phyloP scores from a whole-genome alignment of 2,329 filamentous ascomycete species.

The Hirsutella rhossiliensis region DNA sequence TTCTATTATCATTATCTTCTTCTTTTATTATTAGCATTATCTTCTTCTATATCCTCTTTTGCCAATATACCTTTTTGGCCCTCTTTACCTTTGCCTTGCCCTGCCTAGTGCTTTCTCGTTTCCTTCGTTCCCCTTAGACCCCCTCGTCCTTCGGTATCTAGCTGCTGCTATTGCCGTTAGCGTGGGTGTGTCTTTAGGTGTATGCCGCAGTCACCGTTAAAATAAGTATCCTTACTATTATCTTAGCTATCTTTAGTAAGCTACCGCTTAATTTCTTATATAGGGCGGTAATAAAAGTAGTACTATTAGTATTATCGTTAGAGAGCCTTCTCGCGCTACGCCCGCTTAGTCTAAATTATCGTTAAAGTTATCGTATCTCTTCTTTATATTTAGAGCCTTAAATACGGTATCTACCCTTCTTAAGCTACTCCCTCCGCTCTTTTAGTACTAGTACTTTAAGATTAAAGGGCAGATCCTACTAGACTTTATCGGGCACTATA shows the following conservation, averaged over 20 bases:
- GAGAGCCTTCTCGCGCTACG: conserved; percentile 6
- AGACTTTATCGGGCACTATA: conserved; percentile 15
- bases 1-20: too few species aligned
- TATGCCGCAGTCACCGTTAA: too few species aligned
- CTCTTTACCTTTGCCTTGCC: too few species aligned
- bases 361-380: conserved; percentile 10
- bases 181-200: too few species aligned
- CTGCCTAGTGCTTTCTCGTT: too few species aligned
- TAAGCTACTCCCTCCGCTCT: conserved; percentile 7
- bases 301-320: conserved; percentile 9
- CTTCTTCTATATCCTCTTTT: too few species aligned
- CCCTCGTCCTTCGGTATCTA: too few species aligned
- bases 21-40: too few species aligned
- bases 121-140: too few species aligned
- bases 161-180: too few species aligned
- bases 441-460: conserved; percentile 11
- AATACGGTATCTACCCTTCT: conserved; percentile 11
- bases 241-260: conserved; percentile 9
- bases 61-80: too few species aligned
- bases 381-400: conserved; percentile 9
- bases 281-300: conserved; percentile 12
- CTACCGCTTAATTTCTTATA: conserved; percentile 12
- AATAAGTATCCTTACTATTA: conserved; percentile 47
- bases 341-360: conserved; percentile 9
- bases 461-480: conserved; percentile 8